A percentile compares a stretch with the other conserved stretches of the same genome.
These are phyloP conservation scores for Biscutella laevigata DNA, from an alignment of 441 rosid genomes.

Conservation along the genomic window DNA sequence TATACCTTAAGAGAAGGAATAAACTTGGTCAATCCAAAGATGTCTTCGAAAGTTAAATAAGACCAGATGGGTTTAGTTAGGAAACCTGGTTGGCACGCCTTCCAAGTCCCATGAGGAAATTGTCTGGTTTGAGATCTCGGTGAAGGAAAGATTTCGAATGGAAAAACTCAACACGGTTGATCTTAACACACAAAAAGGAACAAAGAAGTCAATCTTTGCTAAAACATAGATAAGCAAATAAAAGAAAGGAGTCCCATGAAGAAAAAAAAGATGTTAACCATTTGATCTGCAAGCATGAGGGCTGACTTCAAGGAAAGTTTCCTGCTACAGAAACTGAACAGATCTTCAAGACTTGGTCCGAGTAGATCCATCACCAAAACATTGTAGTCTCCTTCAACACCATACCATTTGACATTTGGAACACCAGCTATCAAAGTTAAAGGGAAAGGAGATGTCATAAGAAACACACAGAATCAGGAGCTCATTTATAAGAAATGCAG, in stretches of 20 bases:
- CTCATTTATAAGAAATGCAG: no score
- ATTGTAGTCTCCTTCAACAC: conserved; percentile 87
- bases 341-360: conserved; percentile 86
- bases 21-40: no score
- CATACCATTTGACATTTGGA: conserved; percentile 87
- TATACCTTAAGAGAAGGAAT: no score
- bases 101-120: conserved; percentile 88
- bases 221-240: no score
- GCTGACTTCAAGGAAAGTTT: conserved; percentile 79
- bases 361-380: conserved; percentile 82
- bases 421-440: conserved; percentile 69
- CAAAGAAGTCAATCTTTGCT: no score
- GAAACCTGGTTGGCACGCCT: conserved; percentile 93
- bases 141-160: conserved; percentile 82
- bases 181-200: conserved; percentile 42
- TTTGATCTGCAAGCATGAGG: conserved; percentile 89
- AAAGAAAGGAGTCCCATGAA: no score
- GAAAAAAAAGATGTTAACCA: no score
- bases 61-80: no score
- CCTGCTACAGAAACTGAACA: conserved; percentile 79
- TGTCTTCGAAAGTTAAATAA: no score
- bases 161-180: conserved; percentile 75
- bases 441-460: no score
- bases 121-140: conserved; percentile 91
- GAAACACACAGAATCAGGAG: no score